Evolutionary conservation across 2,329 filamentous ascomycete genomes (phyloP), one percentile per base, ranked within the genome.

Genomic region (Fusarium sp.): DNA sequence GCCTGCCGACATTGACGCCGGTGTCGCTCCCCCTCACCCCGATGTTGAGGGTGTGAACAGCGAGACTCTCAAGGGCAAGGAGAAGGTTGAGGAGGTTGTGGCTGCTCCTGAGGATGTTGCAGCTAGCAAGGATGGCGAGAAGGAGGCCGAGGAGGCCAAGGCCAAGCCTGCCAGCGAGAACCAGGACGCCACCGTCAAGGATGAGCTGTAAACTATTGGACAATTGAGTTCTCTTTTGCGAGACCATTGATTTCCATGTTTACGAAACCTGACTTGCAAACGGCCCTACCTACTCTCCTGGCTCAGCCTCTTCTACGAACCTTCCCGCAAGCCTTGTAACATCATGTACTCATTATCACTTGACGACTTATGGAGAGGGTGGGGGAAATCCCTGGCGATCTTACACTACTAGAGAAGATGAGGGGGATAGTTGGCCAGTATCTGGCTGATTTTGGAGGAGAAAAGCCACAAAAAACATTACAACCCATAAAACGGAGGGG

Each of bases 121-220:
- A 27, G 77, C 85, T 73, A 83, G 88, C 76, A 82, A 86, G 61
- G 87, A 87, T 66, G 87, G 87, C 64, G 86, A 88, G 78, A 86
- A 84, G 73, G 87, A 87, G 76, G 81, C 84, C 13, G 85, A 87
- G 74, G 81, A 82, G 70, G 81, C 80, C 70, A 81, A 83, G 72
- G 84, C 87, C 42, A 89, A 89, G 81, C 88, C 88, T 33, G 88
- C 86, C 2, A 90, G 87, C 71, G 88, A 90, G 72, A 83, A 83
- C 64, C 86, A 87, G 69, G 87, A 89, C 75, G 87, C 88, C 27
- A 86, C 83, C 13, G 76, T 72, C 50, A 79, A 77, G 64, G 80
- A 81, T 33, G 79, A 81, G 74, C 72, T 81, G 58, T 82, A 76
- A 74, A 61, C 10, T 9, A 27, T 53, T 11, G 53, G 25, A 25